phyloP scores from a whole-genome alignment of 2,329 filamentous ascomycete genomes.

The Ophiostoma piceae region DNA sequence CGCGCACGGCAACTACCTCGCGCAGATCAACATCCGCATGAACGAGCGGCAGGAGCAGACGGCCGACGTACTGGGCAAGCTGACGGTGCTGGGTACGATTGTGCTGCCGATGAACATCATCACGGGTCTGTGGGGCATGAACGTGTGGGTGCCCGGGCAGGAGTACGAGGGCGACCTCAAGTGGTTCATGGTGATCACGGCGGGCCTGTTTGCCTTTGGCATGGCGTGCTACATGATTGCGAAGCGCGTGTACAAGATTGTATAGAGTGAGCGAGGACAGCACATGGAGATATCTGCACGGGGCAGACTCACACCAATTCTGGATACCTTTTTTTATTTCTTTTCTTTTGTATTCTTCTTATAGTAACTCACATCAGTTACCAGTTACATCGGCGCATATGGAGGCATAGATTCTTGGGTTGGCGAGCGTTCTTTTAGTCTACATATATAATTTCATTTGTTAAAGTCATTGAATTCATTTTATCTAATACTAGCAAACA shows the following conservation, averaged over 20 bases:
- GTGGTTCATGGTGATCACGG: constrained; percentile 74
- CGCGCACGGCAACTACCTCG: constrained; percentile 95
- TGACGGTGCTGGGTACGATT: constrained; percentile 94
- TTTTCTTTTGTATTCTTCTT: background rate
- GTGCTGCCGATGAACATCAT: constrained; percentile 99
- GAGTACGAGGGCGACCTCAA: constrained; percentile 66
- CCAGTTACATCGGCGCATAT: background rate
- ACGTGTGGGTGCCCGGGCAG: constrained; percentile 92
- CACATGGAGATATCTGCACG: background rate
- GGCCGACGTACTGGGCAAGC: constrained; percentile 85
- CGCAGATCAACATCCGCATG: constrained; percentile 98
- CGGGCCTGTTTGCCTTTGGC: constrained; percentile 71
- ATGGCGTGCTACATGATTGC: constrained; percentile 73
- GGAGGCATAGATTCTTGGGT: background rate
- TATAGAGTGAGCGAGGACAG: constrained; percentile 39
- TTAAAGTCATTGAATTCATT: background rate
- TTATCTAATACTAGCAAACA: background rate
- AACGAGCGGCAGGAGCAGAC: constrained; percentile 96
- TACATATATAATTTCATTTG: background rate
- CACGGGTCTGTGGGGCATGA: constrained; percentile 98
- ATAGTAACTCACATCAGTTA: background rate
- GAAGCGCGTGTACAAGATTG: constrained; percentile 77
- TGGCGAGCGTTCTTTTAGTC: background rate
- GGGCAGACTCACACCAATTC: background rate
- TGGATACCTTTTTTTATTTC: background rate